These are phyloP conservation scores for Anisodus tanguticus DNA, from an alignment of 257 asterid genomes.

Conservation along the genomic window DNA sequence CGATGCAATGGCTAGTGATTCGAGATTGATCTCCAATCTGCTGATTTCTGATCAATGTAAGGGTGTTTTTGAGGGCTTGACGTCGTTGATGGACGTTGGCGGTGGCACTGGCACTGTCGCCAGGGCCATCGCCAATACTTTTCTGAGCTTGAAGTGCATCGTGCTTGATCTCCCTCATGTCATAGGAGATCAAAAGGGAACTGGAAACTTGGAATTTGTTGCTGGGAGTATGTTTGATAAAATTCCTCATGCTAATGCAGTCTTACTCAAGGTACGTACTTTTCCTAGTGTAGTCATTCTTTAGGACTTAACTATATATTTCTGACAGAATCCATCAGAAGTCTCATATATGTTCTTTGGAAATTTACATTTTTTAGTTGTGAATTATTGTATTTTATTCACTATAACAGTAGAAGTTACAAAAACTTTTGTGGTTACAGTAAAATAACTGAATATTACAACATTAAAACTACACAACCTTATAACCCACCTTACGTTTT, in stretches of 20 bases:
- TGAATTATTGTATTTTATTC: too few species aligned
- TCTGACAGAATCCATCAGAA: not conserved
- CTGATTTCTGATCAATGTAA: not conserved
- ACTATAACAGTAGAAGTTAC: too few species aligned
- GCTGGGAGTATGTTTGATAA: constrained; percentile 7
- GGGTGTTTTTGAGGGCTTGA: constrained; percentile 4
- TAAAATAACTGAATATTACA: not conserved
- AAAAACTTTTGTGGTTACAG: too few species aligned
- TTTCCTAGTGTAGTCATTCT: not conserved
- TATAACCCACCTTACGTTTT: not conserved
- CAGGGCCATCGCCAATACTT: not conserved
- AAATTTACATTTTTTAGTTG: too few species aligned
- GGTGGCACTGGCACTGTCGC: not conserved
- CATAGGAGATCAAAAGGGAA: not conserved
- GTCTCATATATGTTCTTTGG: too few species aligned
- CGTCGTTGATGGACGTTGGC: constrained; percentile 10
- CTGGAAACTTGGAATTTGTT: not conserved
- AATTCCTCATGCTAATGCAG: constrained; percentile 5
- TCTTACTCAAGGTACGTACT: not conserved
- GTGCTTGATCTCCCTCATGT: constrained; percentile 22
- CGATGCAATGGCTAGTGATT: not conserved
- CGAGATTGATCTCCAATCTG: not conserved
- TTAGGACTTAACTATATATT: not conserved
- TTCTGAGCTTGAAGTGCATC: not conserved
- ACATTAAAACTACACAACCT: not conserved